Evolutionary conservation across 106 monocot species (phyloP), one percentile per base, ranked within the genome.

Genomic region (Platanthera guangdongensis): DNA sequence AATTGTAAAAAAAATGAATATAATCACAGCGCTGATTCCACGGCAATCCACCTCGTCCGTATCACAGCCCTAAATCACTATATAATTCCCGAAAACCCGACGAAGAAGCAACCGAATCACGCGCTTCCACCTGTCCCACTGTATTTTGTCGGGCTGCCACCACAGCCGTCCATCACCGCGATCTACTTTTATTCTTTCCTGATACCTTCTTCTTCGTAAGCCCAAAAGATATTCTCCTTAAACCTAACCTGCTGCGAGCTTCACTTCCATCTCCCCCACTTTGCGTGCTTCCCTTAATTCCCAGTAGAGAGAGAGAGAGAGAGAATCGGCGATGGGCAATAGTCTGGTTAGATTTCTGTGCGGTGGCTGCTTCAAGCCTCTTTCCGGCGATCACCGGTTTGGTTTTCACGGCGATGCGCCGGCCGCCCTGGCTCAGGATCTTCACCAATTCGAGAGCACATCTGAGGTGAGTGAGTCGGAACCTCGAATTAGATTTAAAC

Each of bases 341-440:
- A 48, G 60, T 59, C 76, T 86, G 4, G 50, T 90, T 32, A 83
- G 81, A 68, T 85, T 83, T 39, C 62, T 95, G n/a, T 81, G 68
- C 14, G 84, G 84, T 3, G 73, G 68, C 9, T 81, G 59, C 59
- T 86, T 11, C 68, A 72, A 76, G 75, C 68, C 75, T 1, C 39
- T 51, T 0, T 8, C 74, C 6, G 6, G 39, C 8, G 64, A 74
- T 0, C 25, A 53, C 45, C 28, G 70, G 10, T 52, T 68, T 0
- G 92, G 84, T 25, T 25, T 2, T 83, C 81, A 18, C 89, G 83
- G 30, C 88, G 88, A 59, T 78, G 81, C 74, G 84, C 75, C 72
- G 95, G 89, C 72, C 7, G 92, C 86, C 52, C 88, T 95, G 79
- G 92, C 92, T 10, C 85, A 81, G 6, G 95, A 95, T 62, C 74